Conservation (phyloP, 768 basidiomycete species). For the Aureoboletus auriporus region DNA sequence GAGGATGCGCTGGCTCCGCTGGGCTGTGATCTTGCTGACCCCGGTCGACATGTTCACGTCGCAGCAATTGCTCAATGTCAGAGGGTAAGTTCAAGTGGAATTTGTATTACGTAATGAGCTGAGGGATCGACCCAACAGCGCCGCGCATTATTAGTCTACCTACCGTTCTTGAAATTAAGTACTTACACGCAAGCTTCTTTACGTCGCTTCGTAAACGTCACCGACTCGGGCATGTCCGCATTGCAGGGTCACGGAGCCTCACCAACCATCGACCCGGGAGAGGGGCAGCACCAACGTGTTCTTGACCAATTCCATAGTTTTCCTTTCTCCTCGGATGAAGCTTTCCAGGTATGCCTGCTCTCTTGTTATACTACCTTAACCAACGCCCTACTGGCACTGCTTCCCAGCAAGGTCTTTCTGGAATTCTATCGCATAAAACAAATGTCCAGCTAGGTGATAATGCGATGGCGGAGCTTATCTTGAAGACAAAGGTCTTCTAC, state of each 20-base stretch:
- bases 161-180: not conserved
- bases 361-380: not conserved
- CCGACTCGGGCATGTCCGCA: conserved; percentile 13
- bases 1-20: conserved; percentile 63
- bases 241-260: conserved; percentile 12
- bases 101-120: conserved; percentile 14
- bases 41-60: conserved; percentile 26
- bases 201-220: conserved; percentile 8
- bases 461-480: conserved; percentile 44
- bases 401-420: conserved; percentile 61
- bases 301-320: conserved; percentile 37
- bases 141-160: not conserved
- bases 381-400: not conserved
- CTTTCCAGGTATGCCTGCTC: conserved; percentile 49
- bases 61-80: not conserved
- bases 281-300: conserved; percentile 17
- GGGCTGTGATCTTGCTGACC: conserved; percentile 55
- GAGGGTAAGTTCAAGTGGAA: not conserved
- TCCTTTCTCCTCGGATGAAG: conserved; percentile 54
- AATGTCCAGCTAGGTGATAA: conserved; percentile 34
- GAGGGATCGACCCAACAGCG: conserved; percentile 7
- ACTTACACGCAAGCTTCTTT: conserved; percentile 5
- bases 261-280: conserved; percentile 9
- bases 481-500: conserved; percentile 62
- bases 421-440: conserved; percentile 44